Conservation (phyloP, 345 rosid genomes). For the Erodium maritimum region DNA sequence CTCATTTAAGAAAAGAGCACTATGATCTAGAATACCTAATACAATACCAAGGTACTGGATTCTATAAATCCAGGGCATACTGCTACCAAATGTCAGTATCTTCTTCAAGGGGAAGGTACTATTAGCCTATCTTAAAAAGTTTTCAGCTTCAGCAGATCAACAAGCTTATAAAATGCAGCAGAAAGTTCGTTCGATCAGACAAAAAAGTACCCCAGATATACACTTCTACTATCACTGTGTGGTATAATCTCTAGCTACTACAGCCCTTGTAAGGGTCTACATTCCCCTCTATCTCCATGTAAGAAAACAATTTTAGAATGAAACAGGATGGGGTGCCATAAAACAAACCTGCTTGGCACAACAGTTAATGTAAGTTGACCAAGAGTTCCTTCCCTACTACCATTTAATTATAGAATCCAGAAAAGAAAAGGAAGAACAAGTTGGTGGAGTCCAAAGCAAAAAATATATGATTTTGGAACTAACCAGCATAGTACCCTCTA, state of each 20-base stretch:
- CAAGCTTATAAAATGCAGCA: not conserved
- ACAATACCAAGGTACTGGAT: too few relatives aligned
- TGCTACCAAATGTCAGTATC: too few relatives aligned
- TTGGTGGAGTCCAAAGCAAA: not conserved
- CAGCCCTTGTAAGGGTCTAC: not conserved
- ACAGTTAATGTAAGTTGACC: not conserved
- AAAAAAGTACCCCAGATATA: not conserved
- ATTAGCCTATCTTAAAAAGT: too few relatives aligned
- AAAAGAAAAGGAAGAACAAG: not conserved
- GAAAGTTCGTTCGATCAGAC: not conserved
- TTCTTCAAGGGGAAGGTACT: too few relatives aligned
- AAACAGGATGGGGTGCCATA: not conserved
- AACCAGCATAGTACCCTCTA: conserved; percentile 72
- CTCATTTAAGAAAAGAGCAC: not conserved
- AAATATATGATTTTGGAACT: conserved; percentile 6
- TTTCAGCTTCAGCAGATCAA: not conserved
- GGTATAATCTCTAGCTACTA: not conserved
- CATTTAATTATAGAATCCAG: not conserved
- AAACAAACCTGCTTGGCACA: not conserved
- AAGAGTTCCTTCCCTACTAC: too few relatives aligned
- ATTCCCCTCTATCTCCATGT: not conserved
- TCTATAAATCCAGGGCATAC: too few relatives aligned
- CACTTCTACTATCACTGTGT: not conserved
- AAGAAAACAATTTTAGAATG: not conserved
- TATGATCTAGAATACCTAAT: too few relatives aligned